Evolutionary conservation across 306 rosid species (phyloP).

Genomic region (cucumber (Cucumis sativus)): DNA sequence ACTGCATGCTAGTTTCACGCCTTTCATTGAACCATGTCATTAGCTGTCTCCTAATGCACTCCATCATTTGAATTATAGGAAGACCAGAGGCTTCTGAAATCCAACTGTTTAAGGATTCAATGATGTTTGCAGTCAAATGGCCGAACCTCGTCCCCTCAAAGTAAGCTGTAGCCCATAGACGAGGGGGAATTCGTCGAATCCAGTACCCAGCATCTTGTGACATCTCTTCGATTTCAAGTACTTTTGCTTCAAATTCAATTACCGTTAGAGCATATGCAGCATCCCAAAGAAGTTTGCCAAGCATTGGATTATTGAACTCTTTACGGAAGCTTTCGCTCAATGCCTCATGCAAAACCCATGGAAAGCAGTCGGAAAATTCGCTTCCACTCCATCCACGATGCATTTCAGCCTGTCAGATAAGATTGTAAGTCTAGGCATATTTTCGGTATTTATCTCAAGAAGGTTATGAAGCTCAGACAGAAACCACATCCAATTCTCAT

Average conservation of each 20-base stretch:
- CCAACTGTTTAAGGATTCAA: slow-evolving; percentile 31
- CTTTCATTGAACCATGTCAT: slow-evolving; percentile 50
- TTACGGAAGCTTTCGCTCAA: slow-evolving; percentile 36
- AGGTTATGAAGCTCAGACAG: slow-evolving; percentile 34
- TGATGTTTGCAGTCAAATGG: slow-evolving; percentile 34
- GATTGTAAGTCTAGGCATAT: slow-evolving; percentile 44
- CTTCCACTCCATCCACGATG: slow-evolving; percentile 35
- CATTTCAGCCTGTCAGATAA: slow-evolving; percentile 39
- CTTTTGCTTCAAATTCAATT: slow-evolving; percentile 27
- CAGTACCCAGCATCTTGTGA: slow-evolving; percentile 44
- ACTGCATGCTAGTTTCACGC: slow-evolving; percentile 46
- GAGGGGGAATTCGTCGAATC: slow-evolving; percentile 31
- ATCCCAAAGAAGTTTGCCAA: slow-evolving; percentile 34
- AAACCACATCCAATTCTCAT: slow-evolving; percentile 51
- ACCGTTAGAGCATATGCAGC: slow-evolving; percentile 39
- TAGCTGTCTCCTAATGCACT: slow-evolving; percentile 34
- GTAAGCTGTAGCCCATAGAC: slow-evolving; percentile 40
- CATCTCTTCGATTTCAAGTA: slow-evolving; percentile 26
- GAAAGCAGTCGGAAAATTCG: slow-evolving; percentile 38
- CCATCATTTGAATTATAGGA: slow-evolving; percentile 49
- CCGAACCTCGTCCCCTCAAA: slow-evolving; percentile 43
- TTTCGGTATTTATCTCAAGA: slow-evolving; percentile 34
- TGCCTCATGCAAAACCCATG: slow-evolving; percentile 44
- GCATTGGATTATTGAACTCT: slow-evolving; percentile 29
- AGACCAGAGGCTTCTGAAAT: slow-evolving; percentile 41